Evolutionary conservation across 352 stramenopile genomes (phyloP).

Genomic region (Plasmopara muralis): DNA sequence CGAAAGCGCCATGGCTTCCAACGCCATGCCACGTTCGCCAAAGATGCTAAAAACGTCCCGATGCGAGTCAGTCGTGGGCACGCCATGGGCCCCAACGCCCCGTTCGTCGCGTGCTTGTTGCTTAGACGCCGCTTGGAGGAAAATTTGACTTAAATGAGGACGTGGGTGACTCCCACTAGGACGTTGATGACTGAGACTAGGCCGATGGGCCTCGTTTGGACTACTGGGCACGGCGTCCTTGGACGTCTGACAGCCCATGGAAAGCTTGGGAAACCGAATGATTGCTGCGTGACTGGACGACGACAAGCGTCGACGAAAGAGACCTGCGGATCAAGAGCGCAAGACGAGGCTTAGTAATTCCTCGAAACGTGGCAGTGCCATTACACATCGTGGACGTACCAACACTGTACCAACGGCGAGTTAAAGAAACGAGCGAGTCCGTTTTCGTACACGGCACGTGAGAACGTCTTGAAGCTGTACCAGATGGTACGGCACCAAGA

Average conservation of each 20-base stretch:
- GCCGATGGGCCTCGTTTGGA: background rate
- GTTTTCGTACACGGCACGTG: no score
- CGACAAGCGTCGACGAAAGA: constrained; percentile 18
- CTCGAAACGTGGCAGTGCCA: constrained; percentile 3
- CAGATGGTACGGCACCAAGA: background rate
- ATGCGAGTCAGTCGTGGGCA: constrained; percentile 30
- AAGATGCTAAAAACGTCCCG: constrained; percentile 86
- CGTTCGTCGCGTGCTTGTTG: constrained; percentile 28
- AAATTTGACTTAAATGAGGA: constrained; percentile 47
- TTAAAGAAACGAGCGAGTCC: no score
- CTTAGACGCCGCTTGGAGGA: constrained; percentile 39
- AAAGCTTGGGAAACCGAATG: constrained; percentile 32
- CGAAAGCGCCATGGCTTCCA: constrained; percentile 30
- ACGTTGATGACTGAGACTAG: no score
- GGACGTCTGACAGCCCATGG: constrained; percentile 60
- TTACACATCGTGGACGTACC: no score
- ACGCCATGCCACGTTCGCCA: constrained; percentile 61
- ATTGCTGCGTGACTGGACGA: constrained; percentile 9
- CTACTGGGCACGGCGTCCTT: constrained; percentile 36
- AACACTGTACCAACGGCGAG: no score
- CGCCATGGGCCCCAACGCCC: constrained; percentile 18
- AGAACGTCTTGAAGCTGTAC: background rate
- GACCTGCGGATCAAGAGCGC: constrained; percentile 4
- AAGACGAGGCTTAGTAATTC: constrained; percentile 1
- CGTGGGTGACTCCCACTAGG: no score